A percentile compares a stretch with the other conserved stretches of the same genome.
Conservation (phyloP, 441 rosid species). For the Croton setiger region DNA sequence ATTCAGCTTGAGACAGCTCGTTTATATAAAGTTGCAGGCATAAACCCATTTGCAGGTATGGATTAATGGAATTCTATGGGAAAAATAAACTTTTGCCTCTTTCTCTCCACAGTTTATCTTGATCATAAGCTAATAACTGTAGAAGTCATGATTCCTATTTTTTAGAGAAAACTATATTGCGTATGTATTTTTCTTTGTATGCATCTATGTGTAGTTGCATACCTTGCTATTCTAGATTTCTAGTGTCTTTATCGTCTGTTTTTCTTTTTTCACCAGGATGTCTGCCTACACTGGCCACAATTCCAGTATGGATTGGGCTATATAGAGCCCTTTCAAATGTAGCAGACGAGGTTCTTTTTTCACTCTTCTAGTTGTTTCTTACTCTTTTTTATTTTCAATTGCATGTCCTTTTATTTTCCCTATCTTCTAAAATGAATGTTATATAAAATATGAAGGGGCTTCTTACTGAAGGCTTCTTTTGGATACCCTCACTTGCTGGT, state of each 20-base stretch:
- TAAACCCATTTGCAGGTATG: conserved; percentile 91
- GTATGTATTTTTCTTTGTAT: background rate
- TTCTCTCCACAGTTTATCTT: background rate
- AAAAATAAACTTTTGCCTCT: background rate
- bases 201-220: background rate
- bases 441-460: conserved; percentile 58
- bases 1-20: conserved; percentile 95
- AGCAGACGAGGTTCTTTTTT: conserved; percentile 68
- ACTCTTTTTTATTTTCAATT: conserved; percentile 6
- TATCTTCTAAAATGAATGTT: conserved; percentile 22
- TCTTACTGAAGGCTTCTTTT: conserved; percentile 94
- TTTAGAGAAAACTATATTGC: background rate
- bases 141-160: background rate
- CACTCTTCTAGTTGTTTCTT: background rate
- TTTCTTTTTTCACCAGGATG: conserved; percentile 51
- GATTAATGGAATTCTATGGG: background rate
- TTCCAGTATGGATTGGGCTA: conserved; percentile 95
- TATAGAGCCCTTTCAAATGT: conserved; percentile 97
- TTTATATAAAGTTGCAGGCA: conserved; percentile 86
- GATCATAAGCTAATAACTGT: background rate
- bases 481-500: conserved; percentile 97
- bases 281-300: conserved; percentile 91
- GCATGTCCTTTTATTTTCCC: background rate
- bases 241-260: background rate
- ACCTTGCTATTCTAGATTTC: background rate